Percentiles rank a stretch among this genome's conserved stretches.
Evolutionary conservation across 176 grass and related monocot genomes (phyloP).

Genomic region (Eragrostis curvula): DNA sequence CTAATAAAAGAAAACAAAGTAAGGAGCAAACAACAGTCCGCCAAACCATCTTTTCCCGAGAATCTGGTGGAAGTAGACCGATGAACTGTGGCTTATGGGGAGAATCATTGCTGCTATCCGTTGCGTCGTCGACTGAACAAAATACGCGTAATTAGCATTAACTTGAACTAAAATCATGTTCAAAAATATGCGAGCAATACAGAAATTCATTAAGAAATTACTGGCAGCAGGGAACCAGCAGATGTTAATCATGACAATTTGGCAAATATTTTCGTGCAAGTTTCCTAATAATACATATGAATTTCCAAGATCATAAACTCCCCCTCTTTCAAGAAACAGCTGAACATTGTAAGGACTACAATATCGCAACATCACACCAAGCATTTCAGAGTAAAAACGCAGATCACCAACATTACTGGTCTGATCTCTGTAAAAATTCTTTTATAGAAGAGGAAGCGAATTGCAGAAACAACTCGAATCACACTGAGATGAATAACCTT

Average conservation of each 20-base stretch:
- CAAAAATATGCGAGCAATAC: not conserved
- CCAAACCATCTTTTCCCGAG: slow-evolving; percentile 35
- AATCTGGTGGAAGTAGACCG: not conserved
- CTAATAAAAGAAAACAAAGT: not conserved
- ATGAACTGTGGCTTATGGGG: slow-evolving; percentile 29
- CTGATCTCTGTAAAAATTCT: not conserved
- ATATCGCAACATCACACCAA: not conserved
- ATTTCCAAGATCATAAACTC: not conserved
- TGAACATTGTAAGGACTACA: not conserved
- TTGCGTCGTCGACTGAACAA: not conserved
- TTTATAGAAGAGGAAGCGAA: not conserved
- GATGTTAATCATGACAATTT: too few relatives aligned
- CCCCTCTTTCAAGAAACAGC: not conserved
- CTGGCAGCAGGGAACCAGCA: too few relatives aligned
- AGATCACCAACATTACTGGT: not conserved
- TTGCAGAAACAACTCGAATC: too few relatives aligned
- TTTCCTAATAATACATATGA: not conserved
- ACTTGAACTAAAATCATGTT: not conserved
- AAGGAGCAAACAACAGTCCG: not conserved
- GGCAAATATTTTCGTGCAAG: not conserved
- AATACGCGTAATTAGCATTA: too few relatives aligned
- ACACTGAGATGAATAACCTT: too few relatives aligned
- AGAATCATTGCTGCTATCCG: not conserved
- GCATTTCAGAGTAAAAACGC: not conserved
- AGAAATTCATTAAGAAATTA: not conserved